phyloP scores from a whole-genome alignment of 2,329 filamentous ascomycete species.

The Stachybotrys elegans region DNA sequence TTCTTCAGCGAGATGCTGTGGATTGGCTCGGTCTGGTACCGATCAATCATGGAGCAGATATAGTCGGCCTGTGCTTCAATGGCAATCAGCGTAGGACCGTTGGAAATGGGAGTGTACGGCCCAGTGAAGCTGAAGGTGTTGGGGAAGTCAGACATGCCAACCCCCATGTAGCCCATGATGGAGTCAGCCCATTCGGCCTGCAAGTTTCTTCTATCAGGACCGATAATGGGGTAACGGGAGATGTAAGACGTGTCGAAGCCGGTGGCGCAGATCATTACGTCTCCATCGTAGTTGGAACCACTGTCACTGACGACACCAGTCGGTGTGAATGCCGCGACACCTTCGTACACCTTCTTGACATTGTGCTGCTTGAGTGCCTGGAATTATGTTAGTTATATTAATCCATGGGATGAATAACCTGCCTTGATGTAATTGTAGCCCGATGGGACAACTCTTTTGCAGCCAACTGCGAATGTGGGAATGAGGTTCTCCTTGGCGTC shows the following conservation, averaged over 20 bases:
- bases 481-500: conserved; percentile 46
- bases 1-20: conserved; percentile 1
- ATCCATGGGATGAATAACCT: neutral
- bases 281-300: conserved; percentile 45
- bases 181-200: conserved; percentile 40
- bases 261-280: conserved; percentile 54
- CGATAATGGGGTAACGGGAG: conserved; percentile 46
- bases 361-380: conserved; percentile 40
- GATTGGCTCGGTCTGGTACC: conserved; percentile 1
- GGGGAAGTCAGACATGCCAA: conserved; percentile 44
- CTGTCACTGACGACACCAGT: conserved; percentile 42
- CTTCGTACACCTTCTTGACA: conserved; percentile 38
- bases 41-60: conserved; percentile 1
- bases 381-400: conserved; percentile 30
- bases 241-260: conserved; percentile 51
- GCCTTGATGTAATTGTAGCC: conserved; percentile 19
- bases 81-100: conserved; percentile 17
- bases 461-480: conserved; percentile 43
- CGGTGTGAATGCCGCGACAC: conserved; percentile 30
- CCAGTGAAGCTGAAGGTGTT: conserved; percentile 49
- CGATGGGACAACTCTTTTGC: conserved; percentile 44
- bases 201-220: conserved; percentile 41
- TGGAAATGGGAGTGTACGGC: conserved; percentile 33
- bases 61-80: conserved; percentile 4
- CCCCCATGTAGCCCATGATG: conserved; percentile 48